Evolutionary conservation across 306 rosid genomes (phyloP).

Genomic region (Quercus mongolica): DNA sequence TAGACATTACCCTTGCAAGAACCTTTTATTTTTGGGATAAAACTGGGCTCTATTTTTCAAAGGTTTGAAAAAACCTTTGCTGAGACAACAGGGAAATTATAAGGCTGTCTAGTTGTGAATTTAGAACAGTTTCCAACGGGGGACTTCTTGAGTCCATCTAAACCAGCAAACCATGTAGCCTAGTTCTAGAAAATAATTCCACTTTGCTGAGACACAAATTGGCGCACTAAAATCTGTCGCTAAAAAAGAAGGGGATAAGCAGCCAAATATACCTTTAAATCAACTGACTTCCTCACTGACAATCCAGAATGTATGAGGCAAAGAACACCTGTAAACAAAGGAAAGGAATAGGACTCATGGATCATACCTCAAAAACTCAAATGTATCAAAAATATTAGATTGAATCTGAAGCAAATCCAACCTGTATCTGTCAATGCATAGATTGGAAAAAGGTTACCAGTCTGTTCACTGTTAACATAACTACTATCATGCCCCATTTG

Average conservation of each 20-base stretch:
- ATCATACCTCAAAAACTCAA: conserved; percentile 21
- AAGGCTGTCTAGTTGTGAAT: conserved; percentile 7
- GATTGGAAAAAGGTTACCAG: conserved; percentile 41
- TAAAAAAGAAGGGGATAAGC: conserved; percentile 3
- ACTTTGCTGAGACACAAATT: conserved; percentile 11
- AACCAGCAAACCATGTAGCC: background rate
- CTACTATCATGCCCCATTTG: conserved; percentile 21
- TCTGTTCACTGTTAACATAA: conserved; percentile 30
- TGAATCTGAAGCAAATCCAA: conserved; percentile 34
- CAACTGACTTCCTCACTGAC: conserved; percentile 52
- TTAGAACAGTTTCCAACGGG: conserved; percentile 6
- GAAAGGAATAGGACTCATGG: conserved; percentile 17
- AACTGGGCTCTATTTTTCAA: background rate
- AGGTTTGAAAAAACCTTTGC: background rate
- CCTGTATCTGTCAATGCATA: conserved; percentile 72
- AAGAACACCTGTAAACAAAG: conserved; percentile 48
- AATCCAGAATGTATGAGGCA: conserved; percentile 52
- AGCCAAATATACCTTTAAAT: conserved; percentile 44
- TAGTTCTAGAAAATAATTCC: conserved; percentile 12
- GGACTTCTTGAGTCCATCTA: conserved; percentile 3
- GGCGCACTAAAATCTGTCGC: conserved; percentile 3
- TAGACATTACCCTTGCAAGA: conserved; percentile 8
- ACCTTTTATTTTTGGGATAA: background rate
- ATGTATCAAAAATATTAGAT: conserved; percentile 9
- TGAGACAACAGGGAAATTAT: background rate